A percentile compares a stretch with the other conserved stretches of the same genome.
Evolutionary conservation across 768 basidiomycete genomes (phyloP).

Genomic region (Hygrophorus russula): DNA sequence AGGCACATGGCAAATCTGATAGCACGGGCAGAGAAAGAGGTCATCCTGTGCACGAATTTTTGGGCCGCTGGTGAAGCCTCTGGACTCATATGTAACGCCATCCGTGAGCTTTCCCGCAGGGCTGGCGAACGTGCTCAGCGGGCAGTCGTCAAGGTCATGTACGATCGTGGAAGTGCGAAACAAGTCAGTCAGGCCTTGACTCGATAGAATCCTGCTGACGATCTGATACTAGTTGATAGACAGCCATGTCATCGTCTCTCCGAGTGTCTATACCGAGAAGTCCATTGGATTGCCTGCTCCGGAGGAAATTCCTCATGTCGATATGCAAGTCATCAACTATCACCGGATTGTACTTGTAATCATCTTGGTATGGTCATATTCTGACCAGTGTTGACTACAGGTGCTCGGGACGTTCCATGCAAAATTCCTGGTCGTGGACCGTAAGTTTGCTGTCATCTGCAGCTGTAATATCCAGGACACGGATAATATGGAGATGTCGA

Average conservation of each 20-base stretch:
- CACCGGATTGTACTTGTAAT: conserved; percentile 18
- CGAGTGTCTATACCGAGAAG: conserved; percentile 30
- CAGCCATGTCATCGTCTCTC: conserved; percentile 35
- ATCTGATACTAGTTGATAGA: conserved; percentile 5
- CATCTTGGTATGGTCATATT: conserved; percentile 5
- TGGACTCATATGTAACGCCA: conserved; percentile 35
- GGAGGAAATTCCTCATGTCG: conserved; percentile 48
- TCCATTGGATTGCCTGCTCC: conserved; percentile 39
- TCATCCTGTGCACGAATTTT: conserved; percentile 60
- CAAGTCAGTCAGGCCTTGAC: conserved; percentile 23
- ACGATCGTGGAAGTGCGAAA: conserved; percentile 53
- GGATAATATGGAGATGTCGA: conserved; percentile 13
- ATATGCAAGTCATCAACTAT: conserved; percentile 50
- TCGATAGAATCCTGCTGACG: not conserved
- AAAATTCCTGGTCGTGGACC: conserved; percentile 60
- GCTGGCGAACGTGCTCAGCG: conserved; percentile 32
- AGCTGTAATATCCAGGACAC: conserved; percentile 57
- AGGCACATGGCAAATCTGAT: conserved; percentile 56
- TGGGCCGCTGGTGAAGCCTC: conserved; percentile 43
- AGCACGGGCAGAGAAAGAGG: conserved; percentile 48
- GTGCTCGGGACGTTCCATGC: conserved; percentile 61
- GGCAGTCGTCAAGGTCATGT: conserved; percentile 56
- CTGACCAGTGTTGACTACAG: conserved; percentile 14
- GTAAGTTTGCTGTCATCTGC: conserved; percentile 53
- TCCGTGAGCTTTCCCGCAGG: conserved; percentile 39